Conservation (phyloP, 2,329 filamentous ascomycete genomes). For the Pestalotiopsis sp. region DNA sequence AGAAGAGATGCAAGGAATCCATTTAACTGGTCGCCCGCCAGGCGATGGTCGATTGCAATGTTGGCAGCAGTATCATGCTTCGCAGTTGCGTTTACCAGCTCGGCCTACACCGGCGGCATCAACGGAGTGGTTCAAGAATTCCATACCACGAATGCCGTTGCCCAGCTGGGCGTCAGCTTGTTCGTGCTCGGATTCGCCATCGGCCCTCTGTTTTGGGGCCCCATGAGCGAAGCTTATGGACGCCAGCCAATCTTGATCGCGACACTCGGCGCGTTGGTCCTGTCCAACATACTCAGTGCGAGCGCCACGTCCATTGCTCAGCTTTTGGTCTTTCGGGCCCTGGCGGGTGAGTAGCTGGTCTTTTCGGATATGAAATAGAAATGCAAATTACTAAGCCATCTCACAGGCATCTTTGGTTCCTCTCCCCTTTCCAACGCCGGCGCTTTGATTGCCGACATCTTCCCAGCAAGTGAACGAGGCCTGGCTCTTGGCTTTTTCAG, state of each 20-base stretch:
- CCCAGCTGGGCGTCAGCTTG: constrained; percentile 49
- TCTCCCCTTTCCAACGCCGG: constrained; percentile 65
- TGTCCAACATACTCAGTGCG: constrained; percentile 34
- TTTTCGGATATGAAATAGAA: not conserved
- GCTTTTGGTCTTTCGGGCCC: not conserved
- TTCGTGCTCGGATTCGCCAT: constrained; percentile 55
- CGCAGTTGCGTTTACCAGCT: constrained; percentile 53
- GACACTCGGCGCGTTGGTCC: constrained; percentile 61
- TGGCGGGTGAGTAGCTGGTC: not conserved
- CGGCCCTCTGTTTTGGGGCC: constrained; percentile 54
- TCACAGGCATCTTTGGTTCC: constrained; percentile 64
- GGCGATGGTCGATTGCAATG: constrained; percentile 53
- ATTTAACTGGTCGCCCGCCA: constrained; percentile 43
- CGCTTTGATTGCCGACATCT: constrained; percentile 67
- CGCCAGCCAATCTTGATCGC: constrained; percentile 60
- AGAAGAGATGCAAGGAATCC: constrained; percentile 55
- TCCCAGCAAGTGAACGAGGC: constrained; percentile 54
- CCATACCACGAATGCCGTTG: constrained; percentile 39
- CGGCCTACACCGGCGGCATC: constrained; percentile 43
- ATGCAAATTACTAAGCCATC: constrained; percentile 47
- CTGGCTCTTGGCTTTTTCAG: constrained; percentile 45
- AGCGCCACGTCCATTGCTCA: not conserved
- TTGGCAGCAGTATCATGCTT: constrained; percentile 52
- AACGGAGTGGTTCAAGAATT: constrained; percentile 41
- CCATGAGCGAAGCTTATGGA: constrained; percentile 61